Base-by-base conservation (phyloP, 192 early-diverging fungal genomes). In the Coemansia sp. region DNA sequence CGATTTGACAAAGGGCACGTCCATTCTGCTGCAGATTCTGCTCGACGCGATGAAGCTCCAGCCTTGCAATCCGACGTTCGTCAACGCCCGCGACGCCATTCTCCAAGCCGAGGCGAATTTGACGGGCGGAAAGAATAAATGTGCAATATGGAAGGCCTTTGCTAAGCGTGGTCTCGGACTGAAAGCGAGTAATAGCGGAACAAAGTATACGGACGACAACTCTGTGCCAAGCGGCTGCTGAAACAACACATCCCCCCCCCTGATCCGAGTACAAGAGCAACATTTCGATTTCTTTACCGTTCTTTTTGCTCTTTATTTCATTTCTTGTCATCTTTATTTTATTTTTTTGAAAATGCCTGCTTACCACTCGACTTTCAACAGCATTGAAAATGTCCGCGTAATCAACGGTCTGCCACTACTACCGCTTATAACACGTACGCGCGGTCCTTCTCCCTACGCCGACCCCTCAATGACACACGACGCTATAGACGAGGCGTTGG, bases 401-500 rank as follows among this genome's bases (percentile, higher is more conserved):
- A 74, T 98, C 64, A 95, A 93, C 66, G 94, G 93, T 73, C 89
- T 98, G 67, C 87, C 91, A 21, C 68, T 99, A 62, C 84, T 98
- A 32, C 96, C 96, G 10, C 86, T 99, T 66, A 91, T 95, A 72
- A 93, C 92, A 7, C 95, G 95, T 74, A 84, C 89, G 50, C 90
- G 92, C 64, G 95, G 95, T 3, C 91, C 93, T 21, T 91, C 94
- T 11, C 91, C 95, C 8, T 74, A 87, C 44, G 62, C 72, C 11
- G 88, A 87, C 61, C 89, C 91, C 35, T 38, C 75, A 6, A 66
- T 73, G 59, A 79, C 75, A 4, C 89, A 94, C 46, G 98, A 99
- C 82, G 92, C 94, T 35, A 88, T 99, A 67, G 95, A 98, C 71
- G 98, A 99, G 76, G 93, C 98, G 38, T 72, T 99, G 52, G 91